Conservation (phyloP, 352 stramenopile genomes). For the Globisporangium viniferum region DNA sequence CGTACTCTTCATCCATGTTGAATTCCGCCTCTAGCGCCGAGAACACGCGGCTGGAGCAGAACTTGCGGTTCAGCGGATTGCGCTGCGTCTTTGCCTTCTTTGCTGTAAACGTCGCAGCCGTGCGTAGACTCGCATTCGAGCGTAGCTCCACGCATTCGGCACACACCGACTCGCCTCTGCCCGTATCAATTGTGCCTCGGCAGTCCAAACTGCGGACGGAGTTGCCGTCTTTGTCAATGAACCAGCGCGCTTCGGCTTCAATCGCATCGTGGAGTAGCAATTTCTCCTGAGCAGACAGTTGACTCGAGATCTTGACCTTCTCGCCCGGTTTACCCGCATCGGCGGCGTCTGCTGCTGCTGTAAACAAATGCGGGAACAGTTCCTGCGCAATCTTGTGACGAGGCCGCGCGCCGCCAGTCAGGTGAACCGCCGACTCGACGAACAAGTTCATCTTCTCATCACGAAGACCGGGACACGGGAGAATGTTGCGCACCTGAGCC, state of each 20-base stretch:
- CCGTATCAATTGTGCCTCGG: conserved; percentile 37
- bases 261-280: conserved; percentile 70
- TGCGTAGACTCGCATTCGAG: conserved; percentile 50
- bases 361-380: conserved; percentile 67
- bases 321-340: background rate
- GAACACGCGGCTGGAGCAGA: conserved; percentile 48
- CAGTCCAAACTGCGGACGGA: conserved; percentile 73
- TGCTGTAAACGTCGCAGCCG: conserved; percentile 29
- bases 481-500: conserved; percentile 29
- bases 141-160: conserved; percentile 41
- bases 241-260: conserved; percentile 71
- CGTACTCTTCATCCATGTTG: conserved; percentile 52
- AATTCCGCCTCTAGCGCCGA: conserved; percentile 53
- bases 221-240: conserved; percentile 73
- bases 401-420: conserved; percentile 61
- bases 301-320: background rate
- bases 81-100: conserved; percentile 30
- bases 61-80: conserved; percentile 61
- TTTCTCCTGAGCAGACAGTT: conserved; percentile 38
- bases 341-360: conserved; percentile 2
- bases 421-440: conserved; percentile 49
- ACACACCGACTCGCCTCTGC: conserved; percentile 42
- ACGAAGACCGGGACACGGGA: conserved; percentile 67
- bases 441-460: conserved; percentile 52
- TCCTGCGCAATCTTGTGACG: conserved; percentile 65